Evolutionary conservation across 345 rosid species (phyloP), one percentile per base, ranked within the genome.

Genomic region (Cardamine chenopodiifolia): DNA sequence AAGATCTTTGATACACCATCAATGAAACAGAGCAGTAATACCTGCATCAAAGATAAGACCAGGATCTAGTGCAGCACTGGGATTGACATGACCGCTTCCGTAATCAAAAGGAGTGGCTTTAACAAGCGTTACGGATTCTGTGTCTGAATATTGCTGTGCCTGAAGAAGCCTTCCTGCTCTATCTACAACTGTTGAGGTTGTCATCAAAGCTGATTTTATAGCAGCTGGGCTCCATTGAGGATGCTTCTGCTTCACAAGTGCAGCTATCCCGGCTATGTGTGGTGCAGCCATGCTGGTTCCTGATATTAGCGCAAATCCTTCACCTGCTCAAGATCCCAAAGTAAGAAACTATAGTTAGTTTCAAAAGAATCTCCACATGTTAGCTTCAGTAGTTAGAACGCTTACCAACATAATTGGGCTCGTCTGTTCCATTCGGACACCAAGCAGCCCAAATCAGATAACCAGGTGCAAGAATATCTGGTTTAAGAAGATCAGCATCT

Each of bases 261-360:
- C 99, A 74, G 98, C 99, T 78, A 96, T 86, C 52, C 99, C 99
- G 0, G 98, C 97, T 70, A 96, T 96, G 80, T 96, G 99, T 2
- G 99, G 99, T 31, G 99, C 98, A 68, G 99, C 98, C 99, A 96
- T 96, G 87, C 99, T 96, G 29, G 99, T 96, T 78, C 99, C 99
- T 20, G 98, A 96, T 74, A 92, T 89, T 78, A 95, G 72, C 20
- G 99, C 99, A 85, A 95, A 95, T 77, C 79, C 92, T 87, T 96
- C 99, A 60, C 99, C 99, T 96, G 88, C 78, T 67, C 85, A 78
- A 72, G 2, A 78, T 7, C 37, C 68, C 29, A 64, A 39, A 40
- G 19, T 22, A 73, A 73, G 52, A 66, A 35, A 47, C 23, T 39
- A 7, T 22, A 59, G 8, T 74, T 58, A 11, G 11, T 15, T 28